Base-by-base conservation (phyloP, 208 protist genomes). In the Acanthamoeba divionensis region DNA sequence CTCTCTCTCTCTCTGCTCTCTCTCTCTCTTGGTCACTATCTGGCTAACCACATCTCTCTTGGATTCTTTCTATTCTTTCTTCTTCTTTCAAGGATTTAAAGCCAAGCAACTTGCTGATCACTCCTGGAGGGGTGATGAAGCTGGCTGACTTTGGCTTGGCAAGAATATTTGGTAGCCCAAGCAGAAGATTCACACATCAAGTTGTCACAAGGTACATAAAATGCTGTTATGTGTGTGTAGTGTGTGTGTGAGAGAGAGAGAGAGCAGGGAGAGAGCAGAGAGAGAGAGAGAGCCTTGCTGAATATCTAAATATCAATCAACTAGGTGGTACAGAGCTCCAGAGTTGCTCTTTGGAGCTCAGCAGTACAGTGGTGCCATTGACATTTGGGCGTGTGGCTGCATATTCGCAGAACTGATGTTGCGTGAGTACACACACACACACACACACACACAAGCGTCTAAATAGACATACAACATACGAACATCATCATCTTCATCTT, bases 321-420 rank as follows among this genome's bases (percentile, higher is more conserved):
- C 8, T 36, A 87, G 79, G 36, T 98, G 95, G 93, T 98, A 98
- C 87, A 66, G 96, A 47, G 95, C 97, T 6, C 97, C 97, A 26
- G 97, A 98, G 93, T 86, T 98, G 31, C 83, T 98, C 0, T 94
- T 96, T 44, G 95, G 96, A 13, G 54, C 90, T 29, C 92, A 94
- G 50, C 73, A 93, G 41, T 98, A 98, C 86, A 95, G 93, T n/a
- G 48, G 87, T 12, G 93, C 93, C 54, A 93, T 98, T 31, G 97
- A 98, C 91, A 94, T 98, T 66, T 98, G 97, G 97, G 96, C 95
- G 0, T 93, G 92, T 3, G 97, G 97, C 0, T 98, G 97, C 90
- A 95, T 98, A 12, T 95, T 98, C 89, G 96, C 89, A 24, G 96
- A 98, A 93, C 86, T 98, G 5, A 80, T 98, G 5, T 24, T 67